Percentiles rank a stretch among this genome's conserved stretches.
phyloP scores from a whole-genome alignment of 441 rosid genomes.

The Viola pubescens region DNA sequence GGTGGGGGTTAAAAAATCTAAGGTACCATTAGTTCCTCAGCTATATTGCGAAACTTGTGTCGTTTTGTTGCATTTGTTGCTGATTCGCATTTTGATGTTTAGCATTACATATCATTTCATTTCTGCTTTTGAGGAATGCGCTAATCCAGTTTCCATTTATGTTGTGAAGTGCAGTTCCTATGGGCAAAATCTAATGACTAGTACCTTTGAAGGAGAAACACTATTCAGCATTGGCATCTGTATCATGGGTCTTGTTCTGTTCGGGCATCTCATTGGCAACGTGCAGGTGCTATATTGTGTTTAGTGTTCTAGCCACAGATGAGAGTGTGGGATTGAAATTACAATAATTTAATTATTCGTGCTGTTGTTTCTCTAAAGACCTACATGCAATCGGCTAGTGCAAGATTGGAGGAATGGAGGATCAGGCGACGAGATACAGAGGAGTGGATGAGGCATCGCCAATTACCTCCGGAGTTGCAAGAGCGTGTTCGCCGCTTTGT shows the following conservation, averaged over 20 bases:
- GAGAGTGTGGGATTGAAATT: not conserved
- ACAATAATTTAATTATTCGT: not conserved
- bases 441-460: constrained; percentile 86
- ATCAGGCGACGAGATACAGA: constrained; percentile 66
- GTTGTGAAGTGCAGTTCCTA: constrained; percentile 51
- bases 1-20: constrained; percentile 89
- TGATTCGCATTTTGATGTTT: not conserved
- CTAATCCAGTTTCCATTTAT: not conserved
- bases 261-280: constrained; percentile 75
- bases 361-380: not conserved
- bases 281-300: constrained; percentile 48
- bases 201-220: constrained; percentile 57
- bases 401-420: constrained; percentile 76
- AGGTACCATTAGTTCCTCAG: constrained; percentile 31
- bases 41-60: too few relatives aligned
- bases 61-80: not conserved
- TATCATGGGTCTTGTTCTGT: constrained; percentile 66
- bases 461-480: constrained; percentile 49
- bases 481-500: constrained; percentile 61
- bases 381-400: constrained; percentile 31
- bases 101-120: not conserved
- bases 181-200: constrained; percentile 67
- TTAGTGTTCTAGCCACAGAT: too few relatives aligned
- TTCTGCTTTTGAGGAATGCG: not conserved
- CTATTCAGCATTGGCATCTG: constrained; percentile 60